Percentiles rank a stretch among this genome's conserved stretches.
Conservation (phyloP, 1,284 basidiomycete species). For the Lentinula novae-zelandiae region DNA sequence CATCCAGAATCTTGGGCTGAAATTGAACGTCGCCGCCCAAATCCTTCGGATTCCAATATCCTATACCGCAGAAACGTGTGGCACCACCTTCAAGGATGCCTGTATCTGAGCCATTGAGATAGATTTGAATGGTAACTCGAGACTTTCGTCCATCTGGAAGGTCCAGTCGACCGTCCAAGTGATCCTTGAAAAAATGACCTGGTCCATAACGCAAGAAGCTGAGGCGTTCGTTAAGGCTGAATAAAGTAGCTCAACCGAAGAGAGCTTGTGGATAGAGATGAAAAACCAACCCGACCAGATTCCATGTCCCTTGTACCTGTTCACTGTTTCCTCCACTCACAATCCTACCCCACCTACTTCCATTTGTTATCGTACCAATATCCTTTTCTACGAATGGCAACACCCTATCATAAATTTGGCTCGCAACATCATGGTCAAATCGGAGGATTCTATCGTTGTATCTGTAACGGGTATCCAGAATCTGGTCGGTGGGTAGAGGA, state of each 20-base stretch:
- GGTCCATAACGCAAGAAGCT: constrained; percentile 38
- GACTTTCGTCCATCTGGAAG: constrained; percentile 27
- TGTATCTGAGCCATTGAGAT: constrained; percentile 28
- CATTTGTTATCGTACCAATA: constrained; percentile 24
- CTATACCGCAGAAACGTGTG: constrained; percentile 33
- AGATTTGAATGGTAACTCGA: constrained; percentile 36
- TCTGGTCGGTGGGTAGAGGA: constrained; percentile 13
- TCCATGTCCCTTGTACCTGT: constrained; percentile 5
- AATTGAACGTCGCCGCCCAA: constrained; percentile 11
- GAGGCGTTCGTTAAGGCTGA: constrained; percentile 31
- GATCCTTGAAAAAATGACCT: constrained; percentile 37
- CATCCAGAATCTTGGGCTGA: constrained; percentile 33
- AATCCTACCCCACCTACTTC: constrained; percentile 24
- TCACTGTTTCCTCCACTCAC: constrained; percentile 16
- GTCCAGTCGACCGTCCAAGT: constrained; percentile 34
- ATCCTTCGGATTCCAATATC: not conserved
- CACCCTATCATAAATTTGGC: constrained; percentile 26
- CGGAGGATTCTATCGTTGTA: constrained; percentile 32
- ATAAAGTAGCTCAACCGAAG: not conserved
- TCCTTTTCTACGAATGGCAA: constrained; percentile 27
- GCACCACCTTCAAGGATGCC: constrained; percentile 27
- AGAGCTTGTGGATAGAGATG: not conserved
- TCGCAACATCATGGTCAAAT: constrained; percentile 28
- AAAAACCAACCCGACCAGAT: constrained; percentile 1
- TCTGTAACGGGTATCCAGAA: constrained; percentile 27